These are phyloP conservation scores for Pyrus betulifolia DNA, from an alignment of 306 rosid species.

Conservation along the genomic window DNA sequence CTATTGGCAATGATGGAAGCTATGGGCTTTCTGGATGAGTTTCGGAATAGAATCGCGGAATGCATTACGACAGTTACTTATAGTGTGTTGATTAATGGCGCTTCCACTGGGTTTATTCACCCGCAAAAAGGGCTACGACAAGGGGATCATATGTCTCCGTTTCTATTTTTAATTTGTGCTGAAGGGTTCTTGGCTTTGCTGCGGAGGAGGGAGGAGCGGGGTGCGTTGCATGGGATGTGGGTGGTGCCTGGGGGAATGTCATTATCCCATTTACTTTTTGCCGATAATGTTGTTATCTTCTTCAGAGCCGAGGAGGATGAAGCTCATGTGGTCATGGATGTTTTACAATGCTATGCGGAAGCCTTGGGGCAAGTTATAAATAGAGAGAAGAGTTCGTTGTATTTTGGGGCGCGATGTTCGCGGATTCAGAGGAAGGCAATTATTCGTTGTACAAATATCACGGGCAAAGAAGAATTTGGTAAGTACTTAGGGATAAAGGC, in stretches of 20 bases:
- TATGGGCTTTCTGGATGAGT: no score
- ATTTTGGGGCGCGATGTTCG: background rate
- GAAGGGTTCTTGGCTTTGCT: background rate
- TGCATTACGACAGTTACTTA: no score
- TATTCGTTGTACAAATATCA: no score
- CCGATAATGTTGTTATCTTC: no score
- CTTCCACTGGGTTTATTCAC: no score
- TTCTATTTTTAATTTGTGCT: background rate
- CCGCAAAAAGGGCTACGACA: background rate
- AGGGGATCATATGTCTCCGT: background rate
- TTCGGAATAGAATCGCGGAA: no score
- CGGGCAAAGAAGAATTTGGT: background rate
- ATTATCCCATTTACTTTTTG: background rate
- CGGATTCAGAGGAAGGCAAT: background rate
- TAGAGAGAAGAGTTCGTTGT: background rate
- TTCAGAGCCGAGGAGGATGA: accelerated
- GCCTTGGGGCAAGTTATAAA: background rate
- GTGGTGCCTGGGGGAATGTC: background rate
- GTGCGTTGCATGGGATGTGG: background rate
- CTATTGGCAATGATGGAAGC: no score
- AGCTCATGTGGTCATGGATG: background rate
- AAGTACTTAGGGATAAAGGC: background rate
- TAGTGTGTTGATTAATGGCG: background rate
- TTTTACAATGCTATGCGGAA: no score
- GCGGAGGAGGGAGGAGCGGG: accelerated